Evolutionary conservation across 164 flowering plant species (phyloP), one percentile per base, ranked within the genome.

Genomic region (Berberis thunbergii): DNA sequence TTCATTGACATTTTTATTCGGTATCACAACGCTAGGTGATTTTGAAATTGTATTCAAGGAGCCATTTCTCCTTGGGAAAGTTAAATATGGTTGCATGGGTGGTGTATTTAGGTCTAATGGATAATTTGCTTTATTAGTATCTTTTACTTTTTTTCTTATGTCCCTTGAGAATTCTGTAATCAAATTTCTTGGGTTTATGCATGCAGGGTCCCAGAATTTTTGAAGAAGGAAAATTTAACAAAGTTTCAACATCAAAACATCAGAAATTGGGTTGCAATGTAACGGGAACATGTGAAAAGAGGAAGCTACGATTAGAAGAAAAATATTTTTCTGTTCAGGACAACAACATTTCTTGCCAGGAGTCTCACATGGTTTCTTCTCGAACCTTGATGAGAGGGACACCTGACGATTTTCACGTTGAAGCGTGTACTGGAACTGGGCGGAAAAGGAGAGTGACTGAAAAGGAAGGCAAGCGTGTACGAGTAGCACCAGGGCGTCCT

Each of bases 321-420:
- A 63, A 57, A 12, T 6, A 3, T 59, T 49, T 59, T 63, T 46
- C 59, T 26, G 26, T 26, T 26, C 26, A 26, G 65, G 66, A 41
- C 41, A 60, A 66, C 38, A 67, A 57, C 12, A 53, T 9, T 10
- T 45, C 57, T 58, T 54, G 67, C 43, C 73, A 53, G 58, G 81
- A 75, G 41, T 70, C 70, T n/a, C 64, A 49, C 60, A 59, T 53
- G 72, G 65, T 63, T 67, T 66, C 72, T 43, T 66, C 74, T 39
- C 73, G 67, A 69, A 71, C 62, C 43, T 60, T 72, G 75, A 84
- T 83, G 73, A 79, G 83, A 66, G 65, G 72, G 13, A 68, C 66
- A 56, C 71, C 73, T 6, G 49, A 68, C 57, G 55, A 43, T 53
- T 56, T 75, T 45, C 73, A 74, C 55, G 56, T 64, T 62, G 80